A percentile compares a stretch with the other conserved stretches of the same genome.
phyloP scores from a whole-genome alignment of 768 basidiomycete species.

The Xerocomellus dryophilus region DNA sequence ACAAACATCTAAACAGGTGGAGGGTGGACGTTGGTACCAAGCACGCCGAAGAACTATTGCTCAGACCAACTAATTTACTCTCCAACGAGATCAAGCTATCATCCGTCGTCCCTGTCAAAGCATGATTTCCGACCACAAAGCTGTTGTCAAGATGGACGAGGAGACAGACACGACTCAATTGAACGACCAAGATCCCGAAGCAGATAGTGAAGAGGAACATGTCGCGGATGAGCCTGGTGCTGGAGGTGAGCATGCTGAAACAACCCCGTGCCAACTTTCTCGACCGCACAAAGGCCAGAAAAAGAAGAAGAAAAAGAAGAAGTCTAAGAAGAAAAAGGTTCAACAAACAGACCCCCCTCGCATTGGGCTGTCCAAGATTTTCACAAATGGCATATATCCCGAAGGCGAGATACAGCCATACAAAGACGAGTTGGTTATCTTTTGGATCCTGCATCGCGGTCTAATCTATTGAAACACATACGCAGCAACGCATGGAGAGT shows the following conservation, averaged over 20 bases:
- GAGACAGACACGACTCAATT: constrained; percentile 5
- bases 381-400: constrained; percentile 81
- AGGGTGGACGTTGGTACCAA: neutral
- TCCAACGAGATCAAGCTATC: neutral
- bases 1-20: neutral
- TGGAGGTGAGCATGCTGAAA: constrained; percentile 26
- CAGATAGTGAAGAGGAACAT: constrained; percentile 36
- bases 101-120: neutral
- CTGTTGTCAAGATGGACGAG: constrained; percentile 13
- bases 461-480: neutral
- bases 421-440: constrained; percentile 74
- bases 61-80: neutral
- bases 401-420: constrained; percentile 92
- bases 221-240: constrained; percentile 20
- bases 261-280: neutral
- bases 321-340: constrained; percentile 78
- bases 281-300: constrained; percentile 47
- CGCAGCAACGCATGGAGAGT: constrained; percentile 83
- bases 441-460: neutral
- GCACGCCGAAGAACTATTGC: too few species aligned
- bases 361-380: constrained; percentile 84
- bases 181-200: constrained; percentile 26
- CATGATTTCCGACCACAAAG: constrained; percentile 23
- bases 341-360: constrained; percentile 92
- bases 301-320: constrained; percentile 95